Conservation (phyloP, 2,329 filamentous ascomycete genomes). For the Colletotrichum coccodes region DNA sequence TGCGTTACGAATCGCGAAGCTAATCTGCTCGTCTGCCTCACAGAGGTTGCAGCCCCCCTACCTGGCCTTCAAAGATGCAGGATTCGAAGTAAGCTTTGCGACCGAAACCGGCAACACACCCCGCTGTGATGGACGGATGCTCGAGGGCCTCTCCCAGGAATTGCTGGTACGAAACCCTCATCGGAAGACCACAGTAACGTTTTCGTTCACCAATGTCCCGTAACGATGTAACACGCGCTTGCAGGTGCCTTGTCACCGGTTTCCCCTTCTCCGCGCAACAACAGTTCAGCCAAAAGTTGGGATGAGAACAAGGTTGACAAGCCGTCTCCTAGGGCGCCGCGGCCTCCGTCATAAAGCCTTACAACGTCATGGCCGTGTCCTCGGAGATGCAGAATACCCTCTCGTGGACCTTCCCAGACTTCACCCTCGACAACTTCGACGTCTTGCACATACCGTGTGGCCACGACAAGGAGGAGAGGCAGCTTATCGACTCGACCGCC, state of each 20-base stretch:
- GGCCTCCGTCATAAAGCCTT: conserved; percentile 49
- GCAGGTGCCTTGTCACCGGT: not conserved
- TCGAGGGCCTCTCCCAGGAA: conserved; percentile 59
- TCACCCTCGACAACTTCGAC: conserved; percentile 56
- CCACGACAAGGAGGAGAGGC: conserved; percentile 61
- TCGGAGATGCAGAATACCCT: conserved; percentile 53
- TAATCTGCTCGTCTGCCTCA: conserved; percentile 2
- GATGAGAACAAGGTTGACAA: conserved; percentile 2
- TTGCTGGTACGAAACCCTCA: conserved; percentile 51
- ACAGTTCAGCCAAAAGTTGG: not conserved
- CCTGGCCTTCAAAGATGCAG: conserved; percentile 55
- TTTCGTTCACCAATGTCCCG: not conserved
- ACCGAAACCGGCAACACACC: conserved; percentile 60
- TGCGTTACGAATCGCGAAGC: conserved; percentile 21
- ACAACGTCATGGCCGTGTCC: conserved; percentile 54
- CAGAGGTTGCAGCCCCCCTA: conserved; percentile 64
- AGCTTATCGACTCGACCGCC: conserved; percentile 58
- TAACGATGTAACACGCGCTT: not conserved
- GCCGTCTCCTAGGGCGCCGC: conserved; percentile 51
- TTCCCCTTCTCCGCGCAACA: not conserved
- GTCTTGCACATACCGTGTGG: conserved; percentile 63
- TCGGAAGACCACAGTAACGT: not conserved
- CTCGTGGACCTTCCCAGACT: conserved; percentile 55
- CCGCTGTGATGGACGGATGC: conserved; percentile 59
- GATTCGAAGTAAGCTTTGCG: conserved; percentile 58